phyloP scores from a whole-genome alignment of 2,329 filamentous ascomycete species.

The Cordyceps tenuipes region DNA sequence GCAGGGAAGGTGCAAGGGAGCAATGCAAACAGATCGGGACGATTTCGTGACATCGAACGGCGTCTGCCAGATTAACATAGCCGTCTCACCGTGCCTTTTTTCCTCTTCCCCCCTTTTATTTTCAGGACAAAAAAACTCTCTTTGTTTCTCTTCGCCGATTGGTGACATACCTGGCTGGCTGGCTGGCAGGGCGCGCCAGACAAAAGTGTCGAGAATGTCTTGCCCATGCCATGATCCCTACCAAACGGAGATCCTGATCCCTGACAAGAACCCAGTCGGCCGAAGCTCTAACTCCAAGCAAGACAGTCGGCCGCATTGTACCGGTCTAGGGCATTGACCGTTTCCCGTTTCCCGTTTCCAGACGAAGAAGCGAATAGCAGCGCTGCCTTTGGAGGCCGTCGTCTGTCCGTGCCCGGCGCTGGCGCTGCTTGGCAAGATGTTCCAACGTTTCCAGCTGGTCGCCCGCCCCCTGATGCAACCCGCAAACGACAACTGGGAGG shows the following conservation, averaged over 20 bases:
- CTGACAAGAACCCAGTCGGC: neutral
- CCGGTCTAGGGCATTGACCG: neutral
- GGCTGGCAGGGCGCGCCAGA: neutral
- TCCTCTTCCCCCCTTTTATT: too few species aligned
- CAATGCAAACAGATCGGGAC: neutral
- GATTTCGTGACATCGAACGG: neutral
- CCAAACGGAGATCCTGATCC: neutral
- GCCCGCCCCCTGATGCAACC: neutral
- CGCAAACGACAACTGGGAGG: neutral
- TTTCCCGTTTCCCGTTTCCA: neutral
- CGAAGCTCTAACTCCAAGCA: neutral
- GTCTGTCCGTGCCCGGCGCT: too few species aligned
- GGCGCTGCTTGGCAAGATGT: neutral
- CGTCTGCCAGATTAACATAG: neutral
- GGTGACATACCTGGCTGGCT: too few species aligned
- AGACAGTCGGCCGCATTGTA: neutral
- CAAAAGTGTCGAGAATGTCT: neutral
- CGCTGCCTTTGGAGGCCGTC: too few species aligned
- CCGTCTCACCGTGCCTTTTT: too few species aligned
- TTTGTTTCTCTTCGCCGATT: too few species aligned
- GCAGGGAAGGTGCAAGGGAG: neutral
- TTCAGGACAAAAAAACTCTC: too few species aligned
- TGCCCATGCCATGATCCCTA: neutral
- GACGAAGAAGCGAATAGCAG: neutral
- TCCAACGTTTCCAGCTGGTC: neutral